These are phyloP conservation scores for Perkinsus chesapeaki DNA, from an alignment of 169 alveolate genomes.

Conservation along the genomic window DNA sequence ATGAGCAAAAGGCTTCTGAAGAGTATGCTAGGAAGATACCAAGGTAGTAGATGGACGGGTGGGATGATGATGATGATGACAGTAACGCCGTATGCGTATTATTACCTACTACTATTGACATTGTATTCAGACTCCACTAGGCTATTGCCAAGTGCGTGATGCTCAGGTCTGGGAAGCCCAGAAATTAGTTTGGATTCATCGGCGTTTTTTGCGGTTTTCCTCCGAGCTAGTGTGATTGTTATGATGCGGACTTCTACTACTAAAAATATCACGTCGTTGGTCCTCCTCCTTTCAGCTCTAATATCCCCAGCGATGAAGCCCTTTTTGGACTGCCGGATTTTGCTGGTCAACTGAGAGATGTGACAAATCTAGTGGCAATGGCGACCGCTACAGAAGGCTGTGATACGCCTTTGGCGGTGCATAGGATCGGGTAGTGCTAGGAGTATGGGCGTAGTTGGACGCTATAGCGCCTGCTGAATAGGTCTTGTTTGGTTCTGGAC, in stretches of 20 bases:
- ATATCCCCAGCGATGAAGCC: background rate
- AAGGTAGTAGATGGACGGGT: background rate
- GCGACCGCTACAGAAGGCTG: background rate
- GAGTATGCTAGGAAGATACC: background rate
- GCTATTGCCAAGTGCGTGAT: no score
- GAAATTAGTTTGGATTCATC: no score
- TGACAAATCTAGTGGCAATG: background rate
- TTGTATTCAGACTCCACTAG: no score
- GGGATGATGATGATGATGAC: no score
- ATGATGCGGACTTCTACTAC: no score
- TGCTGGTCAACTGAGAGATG: background rate
- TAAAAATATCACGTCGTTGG: background rate
- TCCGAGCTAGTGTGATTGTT: no score
- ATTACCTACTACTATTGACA: no score
- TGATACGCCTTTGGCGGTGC: background rate
- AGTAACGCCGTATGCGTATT: no score
- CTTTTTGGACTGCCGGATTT: background rate
- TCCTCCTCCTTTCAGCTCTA: background rate
- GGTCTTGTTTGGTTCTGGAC: background rate
- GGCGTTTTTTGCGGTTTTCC: no score
- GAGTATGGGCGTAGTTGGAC: background rate
- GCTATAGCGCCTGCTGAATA: background rate
- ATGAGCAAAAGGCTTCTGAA: background rate
- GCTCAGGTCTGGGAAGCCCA: no score
- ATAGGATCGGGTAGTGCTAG: background rate